Conservation (phyloP, 78 protist genomes). For the Dictyostelium capitatum region DNA sequence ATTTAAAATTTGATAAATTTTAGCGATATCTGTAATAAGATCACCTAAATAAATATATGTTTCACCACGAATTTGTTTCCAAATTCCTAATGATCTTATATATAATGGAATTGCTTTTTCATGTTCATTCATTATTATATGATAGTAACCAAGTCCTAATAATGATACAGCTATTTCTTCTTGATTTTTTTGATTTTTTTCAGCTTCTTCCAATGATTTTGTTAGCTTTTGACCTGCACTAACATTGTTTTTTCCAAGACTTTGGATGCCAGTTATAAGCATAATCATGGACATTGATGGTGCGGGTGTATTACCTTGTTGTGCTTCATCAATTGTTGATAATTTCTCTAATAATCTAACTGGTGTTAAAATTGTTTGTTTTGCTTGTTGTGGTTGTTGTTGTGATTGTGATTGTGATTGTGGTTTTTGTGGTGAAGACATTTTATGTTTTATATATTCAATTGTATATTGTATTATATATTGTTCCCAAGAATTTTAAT, state of each 20-base stretch:
- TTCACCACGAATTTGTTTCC: constrained; percentile 43
- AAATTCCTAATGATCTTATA: constrained; percentile 11
- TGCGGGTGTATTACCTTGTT: constrained; percentile 57
- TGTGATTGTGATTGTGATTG: background rate
- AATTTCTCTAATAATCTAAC: constrained; percentile 47
- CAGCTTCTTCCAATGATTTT: constrained; percentile 25
- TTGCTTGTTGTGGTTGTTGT: background rate
- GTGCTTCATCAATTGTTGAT: constrained; percentile 20
- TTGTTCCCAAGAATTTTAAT: no score
- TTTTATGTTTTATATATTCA: no score
- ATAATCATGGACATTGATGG: constrained; percentile 22
- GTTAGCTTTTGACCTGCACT: constrained; percentile 26
- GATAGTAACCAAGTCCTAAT: constrained; percentile 52
- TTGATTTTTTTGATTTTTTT: constrained; percentile 1
- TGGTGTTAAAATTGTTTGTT: constrained; percentile 26
- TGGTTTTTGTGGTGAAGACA: background rate
- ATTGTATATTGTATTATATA: no score
- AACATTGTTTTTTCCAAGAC: constrained; percentile 3
- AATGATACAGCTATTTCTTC: constrained; percentile 50
- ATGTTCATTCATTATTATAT: background rate
- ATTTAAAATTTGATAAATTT: background rate
- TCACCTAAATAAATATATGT: background rate
- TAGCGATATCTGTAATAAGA: constrained; percentile 24
- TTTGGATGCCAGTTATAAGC: constrained; percentile 38
- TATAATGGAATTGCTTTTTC: constrained; percentile 17